Percentiles rank a stretch among this genome's conserved stretches.
phyloP scores from a whole-genome alignment of 2,329 filamentous ascomycete genomes.

The Neofusicoccum sp. region DNA sequence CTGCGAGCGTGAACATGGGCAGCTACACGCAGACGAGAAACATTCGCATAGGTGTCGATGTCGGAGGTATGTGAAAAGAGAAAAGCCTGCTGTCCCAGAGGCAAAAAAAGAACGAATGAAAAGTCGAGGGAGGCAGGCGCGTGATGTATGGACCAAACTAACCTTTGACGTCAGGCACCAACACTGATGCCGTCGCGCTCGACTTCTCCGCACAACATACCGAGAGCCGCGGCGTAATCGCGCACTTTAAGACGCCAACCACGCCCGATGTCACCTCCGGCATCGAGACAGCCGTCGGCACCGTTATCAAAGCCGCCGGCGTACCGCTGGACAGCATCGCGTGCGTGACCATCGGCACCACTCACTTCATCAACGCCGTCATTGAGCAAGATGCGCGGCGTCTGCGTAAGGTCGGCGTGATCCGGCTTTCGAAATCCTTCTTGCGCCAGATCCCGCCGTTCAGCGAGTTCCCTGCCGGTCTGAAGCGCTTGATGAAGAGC shows the following conservation, averaged over 20 bases:
- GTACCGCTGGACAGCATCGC: constrained; percentile 35
- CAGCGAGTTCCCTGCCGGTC: constrained; percentile 44
- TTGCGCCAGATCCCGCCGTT: constrained; percentile 51
- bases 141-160: background rate
- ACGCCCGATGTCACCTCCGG: constrained; percentile 38
- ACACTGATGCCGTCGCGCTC: constrained; percentile 35
- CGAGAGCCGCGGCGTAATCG: constrained; percentile 28
- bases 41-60: constrained; percentile 45
- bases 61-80: constrained; percentile 32
- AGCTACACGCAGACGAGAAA: constrained; percentile 17
- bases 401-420: constrained; percentile 46
- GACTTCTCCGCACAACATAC: constrained; percentile 28
- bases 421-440: constrained; percentile 51
- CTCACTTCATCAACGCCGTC: constrained; percentile 40
- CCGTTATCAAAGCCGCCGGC: constrained; percentile 34
- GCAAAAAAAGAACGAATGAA: background rate
- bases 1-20: background rate
- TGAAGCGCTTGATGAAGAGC: constrained; percentile 45
- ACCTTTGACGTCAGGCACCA: constrained; percentile 25
- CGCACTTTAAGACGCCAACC: constrained; percentile 36
- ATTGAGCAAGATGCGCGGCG: constrained; percentile 27
- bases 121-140: background rate
- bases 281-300: constrained; percentile 34
- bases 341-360: constrained; percentile 53
- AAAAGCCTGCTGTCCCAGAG: background rate